Evolutionary conservation across 2,329 filamentous ascomycete species (phyloP).

Genomic region (Tolypocladium pustulatum): DNA sequence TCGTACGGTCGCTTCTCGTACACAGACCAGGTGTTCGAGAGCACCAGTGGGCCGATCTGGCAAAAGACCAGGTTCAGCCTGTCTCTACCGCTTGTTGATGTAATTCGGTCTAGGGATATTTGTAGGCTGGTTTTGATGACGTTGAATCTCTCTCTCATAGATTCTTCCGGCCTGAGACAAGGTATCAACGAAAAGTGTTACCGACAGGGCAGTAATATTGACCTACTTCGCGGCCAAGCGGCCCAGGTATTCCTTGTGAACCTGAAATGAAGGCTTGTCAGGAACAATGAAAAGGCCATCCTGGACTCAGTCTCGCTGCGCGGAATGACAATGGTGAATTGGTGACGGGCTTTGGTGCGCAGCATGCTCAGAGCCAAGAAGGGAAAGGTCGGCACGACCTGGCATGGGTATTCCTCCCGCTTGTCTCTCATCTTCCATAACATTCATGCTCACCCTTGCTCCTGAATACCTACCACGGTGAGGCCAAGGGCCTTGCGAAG

Average conservation of each 20-base stretch:
- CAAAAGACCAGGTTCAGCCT: not conserved
- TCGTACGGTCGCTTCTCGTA: not conserved
- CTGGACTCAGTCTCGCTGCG: not conserved
- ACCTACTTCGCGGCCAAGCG: not conserved
- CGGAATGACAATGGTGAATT: not conserved
- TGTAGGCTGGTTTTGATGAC: not conserved
- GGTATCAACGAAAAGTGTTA: not conserved
- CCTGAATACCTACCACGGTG: not conserved
- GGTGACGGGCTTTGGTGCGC: not conserved
- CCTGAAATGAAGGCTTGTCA: not conserved
- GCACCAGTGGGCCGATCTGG: not conserved
- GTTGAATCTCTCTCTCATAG: not conserved
- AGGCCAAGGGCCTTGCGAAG: not conserved
- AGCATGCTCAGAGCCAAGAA: not conserved
- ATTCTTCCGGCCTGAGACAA: not conserved
- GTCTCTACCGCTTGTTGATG: not conserved
- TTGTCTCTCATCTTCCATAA: not conserved
- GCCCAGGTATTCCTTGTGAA: not conserved
- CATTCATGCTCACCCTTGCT: not conserved
- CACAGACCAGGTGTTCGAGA: not conserved
- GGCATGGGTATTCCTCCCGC: not conserved
- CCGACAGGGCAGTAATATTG: not conserved
- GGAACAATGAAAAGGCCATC: not conserved
- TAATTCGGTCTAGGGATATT: no score
- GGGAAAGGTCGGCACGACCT: not conserved